Conservation (phyloP, 2,329 filamentous ascomycete genomes). For the Venturia effusa region DNA sequence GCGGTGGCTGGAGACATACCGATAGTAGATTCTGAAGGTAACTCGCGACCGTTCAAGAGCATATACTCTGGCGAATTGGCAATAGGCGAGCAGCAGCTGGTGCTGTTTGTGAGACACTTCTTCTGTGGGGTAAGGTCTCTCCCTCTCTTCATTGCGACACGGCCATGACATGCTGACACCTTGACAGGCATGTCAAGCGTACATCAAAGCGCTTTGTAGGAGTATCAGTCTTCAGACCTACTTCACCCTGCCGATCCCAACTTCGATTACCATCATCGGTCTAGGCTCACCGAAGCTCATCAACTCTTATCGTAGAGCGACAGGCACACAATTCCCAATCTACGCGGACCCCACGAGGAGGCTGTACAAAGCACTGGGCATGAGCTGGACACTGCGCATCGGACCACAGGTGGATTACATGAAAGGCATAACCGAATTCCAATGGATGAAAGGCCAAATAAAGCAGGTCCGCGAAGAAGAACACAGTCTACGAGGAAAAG, state of each 20-base stretch:
- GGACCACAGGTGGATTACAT: conserved; percentile 50
- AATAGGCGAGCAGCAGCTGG: conserved; percentile 41
- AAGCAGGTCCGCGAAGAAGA: neutral
- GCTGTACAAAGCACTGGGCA: conserved; percentile 57
- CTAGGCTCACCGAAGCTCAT: conserved; percentile 62
- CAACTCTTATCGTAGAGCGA: conserved; percentile 51
- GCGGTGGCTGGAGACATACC: conserved; percentile 15
- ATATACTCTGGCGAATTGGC: conserved; percentile 23
- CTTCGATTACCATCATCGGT: conserved; percentile 59
- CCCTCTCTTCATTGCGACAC: neutral
- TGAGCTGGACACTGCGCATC: conserved; percentile 50
- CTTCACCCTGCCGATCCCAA: conserved; percentile 40
- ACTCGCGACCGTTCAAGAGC: conserved; percentile 26
- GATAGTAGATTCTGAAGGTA: conserved; percentile 25
- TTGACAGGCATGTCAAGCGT: conserved; percentile 65
- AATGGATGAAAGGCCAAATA: conserved; percentile 9
- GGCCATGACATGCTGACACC: conserved; percentile 13
- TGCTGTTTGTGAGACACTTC: conserved; percentile 71
- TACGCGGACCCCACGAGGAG: conserved; percentile 63
- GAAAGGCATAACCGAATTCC: conserved; percentile 19
- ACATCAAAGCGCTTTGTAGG: conserved; percentile 53
- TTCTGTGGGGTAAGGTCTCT: conserved; percentile 59
- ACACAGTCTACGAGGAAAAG: conserved; percentile 16
- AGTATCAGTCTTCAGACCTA: conserved; percentile 38
- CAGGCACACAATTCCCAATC: conserved; percentile 58